Evolutionary conservation across 139 green algal genomes (phyloP).

Genomic region (Nannochloris sp.): DNA sequence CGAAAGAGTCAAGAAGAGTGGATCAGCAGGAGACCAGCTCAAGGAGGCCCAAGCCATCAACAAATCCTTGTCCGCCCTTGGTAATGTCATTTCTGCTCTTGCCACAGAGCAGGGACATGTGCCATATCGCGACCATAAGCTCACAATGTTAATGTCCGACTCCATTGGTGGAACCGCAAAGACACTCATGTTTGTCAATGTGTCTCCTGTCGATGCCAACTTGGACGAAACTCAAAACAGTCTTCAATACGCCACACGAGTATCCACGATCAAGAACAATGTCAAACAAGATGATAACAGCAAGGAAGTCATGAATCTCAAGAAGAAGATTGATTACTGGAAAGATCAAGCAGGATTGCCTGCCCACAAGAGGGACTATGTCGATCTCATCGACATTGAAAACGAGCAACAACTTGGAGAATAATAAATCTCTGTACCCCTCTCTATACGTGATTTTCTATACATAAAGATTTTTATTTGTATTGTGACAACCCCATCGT

Average conservation of each 20-base stretch:
- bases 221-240: slow-evolving; percentile 84
- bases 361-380: slow-evolving; percentile 45
- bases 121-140: slow-evolving; percentile 94
- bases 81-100: slow-evolving; percentile 92
- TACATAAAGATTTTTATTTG: no score
- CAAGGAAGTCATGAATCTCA: slow-evolving; percentile 75
- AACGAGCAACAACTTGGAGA: slow-evolving; percentile 14
- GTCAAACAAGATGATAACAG: slow-evolving; percentile 69
- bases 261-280: slow-evolving; percentile 93
- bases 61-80: slow-evolving; percentile 90
- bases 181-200: slow-evolving; percentile 73
- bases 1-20: slow-evolving; percentile 94
- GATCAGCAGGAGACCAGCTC: slow-evolving; percentile 77
- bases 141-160: slow-evolving; percentile 97
- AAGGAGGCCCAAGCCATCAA: slow-evolving; percentile 99
- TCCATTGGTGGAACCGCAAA: slow-evolving; percentile 69
- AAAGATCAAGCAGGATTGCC: slow-evolving; percentile 85
- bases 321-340: slow-evolving; percentile 77
- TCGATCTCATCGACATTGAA: slow-evolving; percentile 30
- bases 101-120: slow-evolving; percentile 68
- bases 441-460: neutral
- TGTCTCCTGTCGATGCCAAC: slow-evolving; percentile 83
- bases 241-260: slow-evolving; percentile 76
- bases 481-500: no score
- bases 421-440: neutral